These are phyloP conservation scores for Cercospora sesami DNA, from an alignment of 2,329 filamentous ascomycete species.

Conservation along the genomic window DNA sequence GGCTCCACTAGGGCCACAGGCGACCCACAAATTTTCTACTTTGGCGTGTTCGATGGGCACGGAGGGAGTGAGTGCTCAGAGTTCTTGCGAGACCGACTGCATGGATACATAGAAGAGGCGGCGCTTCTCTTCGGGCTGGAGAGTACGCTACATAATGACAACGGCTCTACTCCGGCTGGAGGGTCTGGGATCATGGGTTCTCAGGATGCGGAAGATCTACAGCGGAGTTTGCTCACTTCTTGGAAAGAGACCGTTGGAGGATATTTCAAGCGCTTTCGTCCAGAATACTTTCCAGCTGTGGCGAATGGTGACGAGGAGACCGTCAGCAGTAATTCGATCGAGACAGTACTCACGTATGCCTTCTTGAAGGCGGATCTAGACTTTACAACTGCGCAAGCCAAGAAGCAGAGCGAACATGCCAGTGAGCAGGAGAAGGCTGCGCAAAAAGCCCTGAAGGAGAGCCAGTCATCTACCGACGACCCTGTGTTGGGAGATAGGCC, in stretches of 20 bases:
- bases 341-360: conserved; percentile 82
- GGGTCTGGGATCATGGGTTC: conserved; percentile 52
- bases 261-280: conserved; percentile 89
- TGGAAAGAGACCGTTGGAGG: conserved; percentile 88
- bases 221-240: conserved; percentile 68
- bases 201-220: conserved; percentile 65
- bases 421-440: conserved; percentile 16
- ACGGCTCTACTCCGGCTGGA: conserved; percentile 42
- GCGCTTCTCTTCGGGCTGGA: conserved; percentile 73
- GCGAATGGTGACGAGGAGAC: conserved; percentile 14
- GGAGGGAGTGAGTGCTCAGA: conserved; percentile 85
- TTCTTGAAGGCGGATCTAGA: conserved; percentile 93
- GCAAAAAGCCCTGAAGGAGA: conserved; percentile 15
- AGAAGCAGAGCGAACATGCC: conserved; percentile 56
- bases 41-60: conserved; percentile 94
- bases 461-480: conserved; percentile 48
- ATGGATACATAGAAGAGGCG: conserved; percentile 83
- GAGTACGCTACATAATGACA: conserved; percentile 64
- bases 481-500: conserved; percentile 70
- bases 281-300: conserved; percentile 62
- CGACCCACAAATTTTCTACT: conserved; percentile 96
- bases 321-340: conserved; percentile 56
- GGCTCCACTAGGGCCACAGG: conserved; percentile 74
- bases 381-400: conserved; percentile 85
- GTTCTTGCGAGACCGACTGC: conserved; percentile 80